Conservation (phyloP, 2,329 filamentous ascomycete species). For the Monosporascus sp. region DNA sequence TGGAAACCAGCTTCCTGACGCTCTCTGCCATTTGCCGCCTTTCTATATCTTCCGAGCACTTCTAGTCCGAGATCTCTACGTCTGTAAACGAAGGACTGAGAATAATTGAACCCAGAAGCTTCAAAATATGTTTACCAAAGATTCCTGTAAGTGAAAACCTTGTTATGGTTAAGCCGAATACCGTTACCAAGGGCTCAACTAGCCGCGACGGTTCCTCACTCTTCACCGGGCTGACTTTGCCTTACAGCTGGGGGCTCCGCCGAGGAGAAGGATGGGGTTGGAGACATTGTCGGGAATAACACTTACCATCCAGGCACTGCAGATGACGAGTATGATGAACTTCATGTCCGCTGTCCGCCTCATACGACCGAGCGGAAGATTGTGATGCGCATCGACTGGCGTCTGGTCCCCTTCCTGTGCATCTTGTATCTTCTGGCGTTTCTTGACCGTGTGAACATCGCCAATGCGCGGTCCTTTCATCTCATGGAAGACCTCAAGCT, state of each 20-base stretch:
- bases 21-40: too few species aligned
- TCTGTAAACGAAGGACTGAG: neutral
- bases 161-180: neutral
- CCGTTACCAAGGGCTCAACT: too few species aligned
- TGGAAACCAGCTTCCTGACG: too few species aligned
- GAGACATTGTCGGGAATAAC: slow-evolving; percentile 16
- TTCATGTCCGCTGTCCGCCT: slow-evolving; percentile 38
- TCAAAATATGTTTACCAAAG: slow-evolving; percentile 1
- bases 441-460: slow-evolving; percentile 68
- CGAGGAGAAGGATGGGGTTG: slow-evolving; percentile 20
- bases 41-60: too few species aligned
- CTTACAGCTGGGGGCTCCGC: slow-evolving; percentile 11
- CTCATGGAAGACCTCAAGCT: slow-evolving; percentile 60
- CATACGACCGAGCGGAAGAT: slow-evolving; percentile 61
- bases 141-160: neutral
- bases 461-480: slow-evolving; percentile 67
- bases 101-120: neutral
- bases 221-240: neutral
- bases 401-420: slow-evolving; percentile 67
- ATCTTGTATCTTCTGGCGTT: slow-evolving; percentile 46
- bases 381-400: slow-evolving; percentile 65
- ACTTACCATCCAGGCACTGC: slow-evolving; percentile 22
- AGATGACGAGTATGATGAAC: slow-evolving; percentile 26
- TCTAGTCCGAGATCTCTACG: neutral
- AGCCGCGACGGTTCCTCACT: neutral